Evolutionary conservation across 2,329 filamentous ascomycete species (phyloP), one percentile per base, ranked within the genome.

Genomic region (Pestalotiopsis fici): DNA sequence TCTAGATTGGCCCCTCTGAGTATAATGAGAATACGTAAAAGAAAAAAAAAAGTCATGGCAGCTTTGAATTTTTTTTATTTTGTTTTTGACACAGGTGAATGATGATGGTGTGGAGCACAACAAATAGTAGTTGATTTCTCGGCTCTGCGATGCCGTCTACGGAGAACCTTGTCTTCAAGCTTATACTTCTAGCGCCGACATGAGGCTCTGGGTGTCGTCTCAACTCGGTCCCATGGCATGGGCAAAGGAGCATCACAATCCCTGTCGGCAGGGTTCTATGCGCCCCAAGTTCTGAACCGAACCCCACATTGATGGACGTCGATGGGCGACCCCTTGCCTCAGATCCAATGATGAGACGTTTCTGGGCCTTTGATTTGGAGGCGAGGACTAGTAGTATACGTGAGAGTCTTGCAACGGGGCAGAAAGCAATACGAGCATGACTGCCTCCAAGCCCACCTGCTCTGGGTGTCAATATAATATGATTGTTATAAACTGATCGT

Each of bases 131-230:
- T 11, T 13, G 7, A 11, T 21, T 27, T 57, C 12, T 57, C 57
- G 57, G n/a, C 57, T 37, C 18, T 60, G 11, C 27, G 57, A 23
- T 57, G 18, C 55, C 12, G 23, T 6, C 15, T n/a, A 13, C 27
- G 13, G n/a, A 37, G 15, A 39, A 60, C 57, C 57, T 60, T 60
- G 25, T 60, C 31, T 60, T 39, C 57, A 60, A 35, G 57, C 57
- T 60, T 60, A 60, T 37, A 37, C 23, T 9, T 28, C 18, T n/a
- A 37, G 57, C 27, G 25, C 57, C 31, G 28, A 21, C 27, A 31
- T 60, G 57, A 60, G 57, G 57, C 57, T 60, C 57, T 60, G 57
- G 28, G 28, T 37, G 28, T 60, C 57, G 57, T 60, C 57, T 60
- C 57, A 60, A 60, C 57, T 60, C 31, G 27, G 28, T 37, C 57